These are phyloP conservation scores for Aspergillus homomorphus DNA, from an alignment of 495 filamentous ascomycete species.

Conservation along the genomic window DNA sequence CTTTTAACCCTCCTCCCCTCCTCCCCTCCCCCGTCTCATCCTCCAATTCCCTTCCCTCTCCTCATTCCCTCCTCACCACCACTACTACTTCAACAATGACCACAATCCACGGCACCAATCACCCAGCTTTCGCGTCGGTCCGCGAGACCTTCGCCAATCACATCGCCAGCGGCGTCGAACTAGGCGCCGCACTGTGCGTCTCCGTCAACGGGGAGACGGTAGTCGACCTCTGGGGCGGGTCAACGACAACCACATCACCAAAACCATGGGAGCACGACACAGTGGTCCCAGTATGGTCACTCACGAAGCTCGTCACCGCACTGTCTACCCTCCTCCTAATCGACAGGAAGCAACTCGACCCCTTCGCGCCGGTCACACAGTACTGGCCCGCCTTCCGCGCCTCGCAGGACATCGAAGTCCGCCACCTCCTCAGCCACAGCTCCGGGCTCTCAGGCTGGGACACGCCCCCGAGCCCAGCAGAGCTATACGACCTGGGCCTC, in stretches of 20 bases:
- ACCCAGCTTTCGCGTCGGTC: constrained; percentile 34
- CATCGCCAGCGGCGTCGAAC: constrained; percentile 31
- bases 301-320: constrained; percentile 37
- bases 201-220: constrained; percentile 42
- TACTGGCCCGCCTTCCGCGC: constrained; percentile 48
- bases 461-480: constrained; percentile 22
- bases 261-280: constrained; percentile 41
- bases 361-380: constrained; percentile 34
- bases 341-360: constrained; percentile 39
- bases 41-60: too few relatives aligned
- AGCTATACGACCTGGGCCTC: constrained; percentile 27
- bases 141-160: constrained; percentile 29
- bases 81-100: constrained; percentile 23
- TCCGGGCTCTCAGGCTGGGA: constrained; percentile 39
- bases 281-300: constrained; percentile 39
- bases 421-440: constrained; percentile 40
- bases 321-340: constrained; percentile 38
- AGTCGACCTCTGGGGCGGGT: constrained; percentile 47
- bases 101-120: constrained; percentile 31
- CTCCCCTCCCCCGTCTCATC: too few relatives aligned
- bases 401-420: constrained; percentile 36
- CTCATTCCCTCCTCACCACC: too few relatives aligned
- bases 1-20: too few relatives aligned
- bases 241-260: constrained; percentile 25
- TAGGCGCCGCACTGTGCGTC: constrained; percentile 42